Evolutionary conservation across 768 basidiomycete genomes (phyloP), one percentile per base, ranked within the genome.

Genomic region (Suillus plorans): DNA sequence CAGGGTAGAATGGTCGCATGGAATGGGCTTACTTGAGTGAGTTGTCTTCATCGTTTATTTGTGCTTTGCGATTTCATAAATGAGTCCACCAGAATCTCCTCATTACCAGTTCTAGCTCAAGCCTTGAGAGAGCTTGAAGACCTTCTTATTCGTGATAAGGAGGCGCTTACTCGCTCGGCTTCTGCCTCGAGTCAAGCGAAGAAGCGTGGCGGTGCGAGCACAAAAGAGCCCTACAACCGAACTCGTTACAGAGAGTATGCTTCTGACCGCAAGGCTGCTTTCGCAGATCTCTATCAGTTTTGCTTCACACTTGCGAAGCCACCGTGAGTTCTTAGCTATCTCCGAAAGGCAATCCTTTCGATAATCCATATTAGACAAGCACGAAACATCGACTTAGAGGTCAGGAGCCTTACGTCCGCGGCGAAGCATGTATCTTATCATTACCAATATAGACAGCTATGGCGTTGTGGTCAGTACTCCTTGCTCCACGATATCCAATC

Each of bases 361-460:
- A 59, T 31, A 20, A 25, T 31, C 18, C 45, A 62, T 37, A 39
- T 37, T 52, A 92, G 91, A 72, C 83, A 85, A 73, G 86, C 86
- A 22, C 84, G 87, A 68, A 93, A 91, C 72, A 86, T 93, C 66
- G 91, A 93, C 60, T 90, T 94, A 82, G 91, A 94, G 79, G 91
- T 90, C 66, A 69, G 79, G 69, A 25, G n/a, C 5, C 53, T 50
- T 6, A n/a, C 16, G 39, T 14, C 52, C 28, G 22, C 31, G 6
- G 37, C 47, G 49, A 45, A 37, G 2, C 25, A 50, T 5, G 3
- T 45, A 14, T 37, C 18, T 41, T 22, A 67, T 64, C 37, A 67
- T 28, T 9, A 20, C 63, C 20, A 25, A 42, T 44, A 37, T 64
- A 93, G 88, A 91, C 87, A 31, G 87, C 91, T 9, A 77, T 80